Evolutionary conservation across 257 asterid species (phyloP).

Genomic region (Solanum pimpinellifolium): DNA sequence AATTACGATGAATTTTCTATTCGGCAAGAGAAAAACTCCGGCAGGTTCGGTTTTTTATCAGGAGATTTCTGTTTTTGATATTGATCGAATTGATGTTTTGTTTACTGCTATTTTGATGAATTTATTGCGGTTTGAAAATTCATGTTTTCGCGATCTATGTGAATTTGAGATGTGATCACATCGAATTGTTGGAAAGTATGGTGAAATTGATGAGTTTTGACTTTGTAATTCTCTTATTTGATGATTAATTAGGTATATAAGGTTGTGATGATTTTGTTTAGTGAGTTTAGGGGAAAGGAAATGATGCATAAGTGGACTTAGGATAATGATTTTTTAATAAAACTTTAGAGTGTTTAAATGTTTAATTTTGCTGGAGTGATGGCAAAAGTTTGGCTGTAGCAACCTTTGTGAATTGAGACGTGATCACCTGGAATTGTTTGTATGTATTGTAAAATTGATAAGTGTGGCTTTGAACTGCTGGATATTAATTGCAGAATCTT

Average conservation of each 20-base stretch:
- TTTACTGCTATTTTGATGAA: not conserved
- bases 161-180: not conserved
- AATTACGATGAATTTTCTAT: constrained; percentile 73
- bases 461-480: not conserved
- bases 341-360: too few species aligned
- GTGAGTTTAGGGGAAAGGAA: not conserved
- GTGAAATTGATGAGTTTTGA: not conserved
- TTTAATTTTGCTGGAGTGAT: too few species aligned
- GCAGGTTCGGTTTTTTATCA: constrained; percentile 41
- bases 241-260: not conserved
- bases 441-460: not conserved
- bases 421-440: not conserved
- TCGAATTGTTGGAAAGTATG: not conserved
- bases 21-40: constrained; percentile 88
- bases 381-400: too few species aligned
- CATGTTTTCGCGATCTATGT: not conserved
- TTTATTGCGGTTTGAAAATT: not conserved
- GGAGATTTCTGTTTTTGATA: not conserved
- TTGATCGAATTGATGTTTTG: not conserved
- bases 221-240: not conserved
- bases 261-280: not conserved
- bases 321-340: too few species aligned
- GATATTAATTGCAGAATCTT: not conserved
- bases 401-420: too few species aligned
- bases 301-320: not conserved